Percentiles rank a stretch among this genome's conserved stretches.
Evolutionary conservation across 306 rosid genomes (phyloP).

Genomic region (Cucumis hystrix): DNA sequence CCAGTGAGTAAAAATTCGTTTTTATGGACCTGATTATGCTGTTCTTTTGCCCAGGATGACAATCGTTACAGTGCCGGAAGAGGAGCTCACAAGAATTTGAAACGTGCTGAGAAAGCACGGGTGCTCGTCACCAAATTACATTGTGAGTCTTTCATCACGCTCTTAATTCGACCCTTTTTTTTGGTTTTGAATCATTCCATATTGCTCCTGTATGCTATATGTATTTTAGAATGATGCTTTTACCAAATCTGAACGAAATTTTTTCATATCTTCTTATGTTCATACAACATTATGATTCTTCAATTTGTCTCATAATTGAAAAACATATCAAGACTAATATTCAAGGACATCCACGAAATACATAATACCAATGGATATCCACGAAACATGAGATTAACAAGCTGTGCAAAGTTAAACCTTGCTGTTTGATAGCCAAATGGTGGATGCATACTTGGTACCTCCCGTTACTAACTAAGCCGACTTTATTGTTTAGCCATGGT

Average conservation of each 20-base stretch:
- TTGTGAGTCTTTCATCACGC: conserved; percentile 31
- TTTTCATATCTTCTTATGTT: background rate
- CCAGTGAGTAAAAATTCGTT: background rate
- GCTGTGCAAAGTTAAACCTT: background rate
- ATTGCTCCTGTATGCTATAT: background rate
- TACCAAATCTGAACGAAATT: background rate
- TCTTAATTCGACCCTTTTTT: background rate
- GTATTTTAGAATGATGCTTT: background rate
- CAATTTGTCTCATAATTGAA: background rate
- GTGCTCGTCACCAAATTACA: conserved; percentile 53
- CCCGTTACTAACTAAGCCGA: background rate
- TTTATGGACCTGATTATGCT: background rate
- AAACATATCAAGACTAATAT: background rate
- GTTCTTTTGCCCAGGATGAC: conserved; percentile 42
- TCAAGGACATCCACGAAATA: background rate
- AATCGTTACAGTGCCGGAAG: conserved; percentile 78
- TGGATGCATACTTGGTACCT: background rate
- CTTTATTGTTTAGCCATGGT: conserved; percentile 36
- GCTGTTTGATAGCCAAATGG: background rate
- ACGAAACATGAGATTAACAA: background rate
- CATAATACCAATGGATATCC: background rate
- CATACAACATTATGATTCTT: background rate
- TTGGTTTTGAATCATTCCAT: background rate
- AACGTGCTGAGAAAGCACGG: conserved; percentile 91
- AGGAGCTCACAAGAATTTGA: conserved; percentile 91